Evolutionary conservation across 352 stramenopile genomes (phyloP).

Genomic region (Blastocystis sp.): DNA sequence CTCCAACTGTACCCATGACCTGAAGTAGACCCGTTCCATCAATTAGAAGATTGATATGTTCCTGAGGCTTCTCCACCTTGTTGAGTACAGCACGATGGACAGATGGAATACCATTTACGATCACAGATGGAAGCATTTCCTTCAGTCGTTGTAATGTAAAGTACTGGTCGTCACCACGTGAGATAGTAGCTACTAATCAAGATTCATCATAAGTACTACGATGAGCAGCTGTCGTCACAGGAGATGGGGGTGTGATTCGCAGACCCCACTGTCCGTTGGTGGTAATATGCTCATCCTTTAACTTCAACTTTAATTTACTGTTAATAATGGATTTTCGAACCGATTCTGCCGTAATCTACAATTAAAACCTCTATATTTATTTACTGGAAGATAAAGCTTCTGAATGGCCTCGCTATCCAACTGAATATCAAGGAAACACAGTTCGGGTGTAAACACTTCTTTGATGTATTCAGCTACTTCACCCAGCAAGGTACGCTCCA

Average conservation of each 20-base stretch:
- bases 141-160: conserved; percentile 93
- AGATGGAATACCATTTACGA: conserved; percentile 94
- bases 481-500: conserved; percentile 97
- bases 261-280: conserved; percentile 76
- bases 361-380: neutral
- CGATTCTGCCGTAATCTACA: conserved; percentile 86
- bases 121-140: conserved; percentile 87
- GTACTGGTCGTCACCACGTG: conserved; percentile 79
- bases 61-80: conserved; percentile 83
- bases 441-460: conserved; percentile 88
- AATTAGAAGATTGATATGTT: conserved; percentile 90
- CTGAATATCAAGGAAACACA: conserved; percentile 92
- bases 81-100: conserved; percentile 98
- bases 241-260: conserved; percentile 76
- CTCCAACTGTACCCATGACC: conserved; percentile 93
- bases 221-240: conserved; percentile 58
- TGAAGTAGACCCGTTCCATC: conserved; percentile 94
- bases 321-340: conserved; percentile 87
- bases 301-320: conserved; percentile 80
- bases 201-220: neutral
- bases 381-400: conserved; percentile 81
- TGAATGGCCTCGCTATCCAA: conserved; percentile 92
- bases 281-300: conserved; percentile 78
- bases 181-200: conserved; percentile 70
- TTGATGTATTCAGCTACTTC: conserved; percentile 91